Evolutionary conservation across 306 rosid species (phyloP).

Genomic region (Abrus precatorius): DNA sequence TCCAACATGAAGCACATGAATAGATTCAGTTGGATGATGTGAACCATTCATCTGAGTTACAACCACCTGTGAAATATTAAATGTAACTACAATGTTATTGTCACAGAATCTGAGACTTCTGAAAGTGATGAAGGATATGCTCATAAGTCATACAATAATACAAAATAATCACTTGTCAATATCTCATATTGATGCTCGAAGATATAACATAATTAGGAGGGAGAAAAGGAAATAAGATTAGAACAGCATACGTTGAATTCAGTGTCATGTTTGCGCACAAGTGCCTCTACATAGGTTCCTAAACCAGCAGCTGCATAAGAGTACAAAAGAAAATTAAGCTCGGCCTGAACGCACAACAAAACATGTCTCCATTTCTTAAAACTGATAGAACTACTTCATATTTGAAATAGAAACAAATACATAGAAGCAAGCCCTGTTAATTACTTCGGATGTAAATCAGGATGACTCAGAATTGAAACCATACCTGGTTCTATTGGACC

Average conservation of each 20-base stretch:
- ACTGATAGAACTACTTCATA: constrained; percentile 5
- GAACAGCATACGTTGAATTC: constrained; percentile 82
- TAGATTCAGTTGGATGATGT: constrained; percentile 76
- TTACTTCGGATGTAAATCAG: constrained; percentile 26
- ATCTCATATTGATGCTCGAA: background rate
- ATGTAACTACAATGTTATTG: constrained; percentile 33
- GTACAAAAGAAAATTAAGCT: constrained; percentile 45
- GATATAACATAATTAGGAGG: background rate
- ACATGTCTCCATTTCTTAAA: constrained; percentile 27
- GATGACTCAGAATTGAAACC: constrained; percentile 43
- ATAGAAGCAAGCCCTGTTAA: constrained; percentile 31
- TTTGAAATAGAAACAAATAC: constrained; percentile 24
- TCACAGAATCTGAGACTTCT: constrained; percentile 13
- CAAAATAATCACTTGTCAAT: constrained; percentile 12
- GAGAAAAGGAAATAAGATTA: constrained; percentile 31
- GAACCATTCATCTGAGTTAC: constrained; percentile 86
- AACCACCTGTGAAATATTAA: constrained; percentile 73
- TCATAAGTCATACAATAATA: background rate
- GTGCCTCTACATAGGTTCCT: constrained; percentile 97
- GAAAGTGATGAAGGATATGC: constrained; percentile 5
- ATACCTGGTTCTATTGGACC: constrained; percentile 93
- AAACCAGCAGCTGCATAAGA: constrained; percentile 90
- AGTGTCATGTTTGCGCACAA: constrained; percentile 90
- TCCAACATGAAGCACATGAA: constrained; percentile 90
- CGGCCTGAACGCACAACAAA: constrained; percentile 12